Evolutionary conservation across 768 basidiomycete species (phyloP).

Genomic region (Paxillus ammoniavirescens): DNA sequence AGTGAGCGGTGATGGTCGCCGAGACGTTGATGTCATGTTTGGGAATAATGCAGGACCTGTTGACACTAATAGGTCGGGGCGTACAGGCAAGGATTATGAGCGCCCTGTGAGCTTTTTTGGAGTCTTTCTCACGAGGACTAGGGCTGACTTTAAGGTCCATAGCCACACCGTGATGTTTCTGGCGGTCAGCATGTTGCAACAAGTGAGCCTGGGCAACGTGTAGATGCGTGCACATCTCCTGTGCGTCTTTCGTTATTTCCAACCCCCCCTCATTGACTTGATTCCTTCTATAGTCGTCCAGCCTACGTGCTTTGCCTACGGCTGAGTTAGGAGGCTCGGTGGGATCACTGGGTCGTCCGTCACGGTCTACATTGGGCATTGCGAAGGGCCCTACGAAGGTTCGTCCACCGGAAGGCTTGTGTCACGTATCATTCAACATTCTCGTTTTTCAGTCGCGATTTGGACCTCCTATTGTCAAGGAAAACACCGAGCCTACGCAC

Average conservation of each 20-base stretch:
- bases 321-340: conserved; percentile 7
- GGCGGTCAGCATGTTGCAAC: conserved; percentile 1
- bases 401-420: not conserved
- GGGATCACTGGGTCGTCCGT: conserved; percentile 8
- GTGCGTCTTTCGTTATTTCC: conserved; percentile 6
- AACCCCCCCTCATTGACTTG: not conserved
- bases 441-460: conserved; percentile 27
- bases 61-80: conserved; percentile 13
- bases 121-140: not conserved
- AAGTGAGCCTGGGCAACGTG: conserved; percentile 10
- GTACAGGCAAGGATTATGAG: conserved; percentile 19
- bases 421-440: not conserved
- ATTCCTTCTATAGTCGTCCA: conserved; percentile 8
- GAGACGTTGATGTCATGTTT: not conserved
- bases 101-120: conserved; percentile 17
- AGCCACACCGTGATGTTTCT: conserved; percentile 17
- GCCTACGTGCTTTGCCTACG: conserved; percentile 3
- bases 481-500: conserved; percentile 7
- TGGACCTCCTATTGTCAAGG: conserved; percentile 29
- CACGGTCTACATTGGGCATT: conserved; percentile 16
- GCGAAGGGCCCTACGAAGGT: conserved; percentile 19
- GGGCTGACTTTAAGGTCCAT: conserved; percentile 5
- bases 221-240: conserved; percentile 14
- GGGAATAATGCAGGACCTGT: conserved; percentile 23
- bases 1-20: not conserved